phyloP scores from a whole-genome alignment of 2,329 filamentous ascomycete species.

The Ophiostoma quercus region DNA sequence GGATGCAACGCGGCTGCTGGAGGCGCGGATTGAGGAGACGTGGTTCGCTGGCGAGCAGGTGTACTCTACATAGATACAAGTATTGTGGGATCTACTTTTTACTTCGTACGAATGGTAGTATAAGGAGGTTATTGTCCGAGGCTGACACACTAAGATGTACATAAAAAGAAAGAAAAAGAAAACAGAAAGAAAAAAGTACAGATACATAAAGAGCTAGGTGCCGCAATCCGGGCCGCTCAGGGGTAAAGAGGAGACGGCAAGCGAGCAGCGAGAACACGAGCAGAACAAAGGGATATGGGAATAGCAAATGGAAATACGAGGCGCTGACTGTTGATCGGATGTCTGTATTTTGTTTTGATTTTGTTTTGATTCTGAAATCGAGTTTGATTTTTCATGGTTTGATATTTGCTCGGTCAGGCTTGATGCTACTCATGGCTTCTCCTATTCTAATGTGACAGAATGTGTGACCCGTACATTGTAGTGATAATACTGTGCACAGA shows the following conservation, averaged over 20 bases:
- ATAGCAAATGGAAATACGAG: neutral
- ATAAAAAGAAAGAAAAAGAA: neutral
- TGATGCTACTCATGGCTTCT: no score
- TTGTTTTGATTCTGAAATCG: no score
- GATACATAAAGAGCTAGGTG: neutral
- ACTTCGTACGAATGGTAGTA: neutral
- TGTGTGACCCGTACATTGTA: no score
- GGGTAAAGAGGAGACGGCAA: neutral
- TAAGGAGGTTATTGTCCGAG: neutral
- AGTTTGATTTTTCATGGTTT: no score
- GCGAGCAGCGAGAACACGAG: neutral
- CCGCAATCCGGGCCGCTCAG: neutral
- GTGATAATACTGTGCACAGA: no score
- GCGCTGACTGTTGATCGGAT: neutral
- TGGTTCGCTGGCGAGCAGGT: slow-evolving; percentile 30
- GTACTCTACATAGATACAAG: slow-evolving; percentile 42
- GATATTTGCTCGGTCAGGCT: no score
- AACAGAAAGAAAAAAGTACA: neutral
- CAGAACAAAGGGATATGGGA: neutral
- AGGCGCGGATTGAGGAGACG: slow-evolving; percentile 46
- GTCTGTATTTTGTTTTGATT: neutral
- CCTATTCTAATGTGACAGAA: no score
- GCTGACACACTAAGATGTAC: neutral
- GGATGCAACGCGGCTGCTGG: slow-evolving; percentile 43
- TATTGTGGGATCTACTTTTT: no score